Evolutionary conservation across 306 rosid genomes (phyloP).

Genomic region (Ormosia emarginata): DNA sequence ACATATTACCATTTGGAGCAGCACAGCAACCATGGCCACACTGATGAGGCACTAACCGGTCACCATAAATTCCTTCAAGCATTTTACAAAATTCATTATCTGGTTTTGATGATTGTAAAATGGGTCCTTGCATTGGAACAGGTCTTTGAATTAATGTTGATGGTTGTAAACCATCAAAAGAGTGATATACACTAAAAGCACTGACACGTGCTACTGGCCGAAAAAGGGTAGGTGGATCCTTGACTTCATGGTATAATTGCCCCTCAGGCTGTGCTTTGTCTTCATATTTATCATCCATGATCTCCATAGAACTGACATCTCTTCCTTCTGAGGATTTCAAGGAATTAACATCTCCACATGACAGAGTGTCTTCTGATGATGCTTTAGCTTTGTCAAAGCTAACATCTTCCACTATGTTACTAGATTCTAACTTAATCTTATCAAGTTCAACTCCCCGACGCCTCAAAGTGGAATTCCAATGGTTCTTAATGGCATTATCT

Average conservation of each 20-base stretch:
- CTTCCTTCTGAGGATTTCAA: slow-evolving; percentile 68
- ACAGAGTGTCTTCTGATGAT: slow-evolving; percentile 86
- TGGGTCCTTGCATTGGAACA: slow-evolving; percentile 66
- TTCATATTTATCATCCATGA: slow-evolving; percentile 48
- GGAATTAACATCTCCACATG: slow-evolving; percentile 80
- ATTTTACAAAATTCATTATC: slow-evolving; percentile 57
- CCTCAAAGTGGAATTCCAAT: slow-evolving; percentile 90
- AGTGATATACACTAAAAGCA: slow-evolving; percentile 68
- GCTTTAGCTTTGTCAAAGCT: slow-evolving; percentile 82
- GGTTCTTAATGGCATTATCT: slow-evolving; percentile 89
- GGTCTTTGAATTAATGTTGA: slow-evolving; percentile 41
- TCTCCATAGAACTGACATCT: slow-evolving; percentile 60
- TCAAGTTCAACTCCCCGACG: slow-evolving; percentile 59
- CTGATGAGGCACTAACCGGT: slow-evolving; percentile 50
- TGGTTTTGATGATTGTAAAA: slow-evolving; percentile 50
- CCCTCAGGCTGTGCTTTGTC: slow-evolving; percentile 40
- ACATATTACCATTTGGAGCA: slow-evolving; percentile 24
- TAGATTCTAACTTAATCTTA: slow-evolving; percentile 55
- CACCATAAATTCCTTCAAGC: slow-evolving; percentile 51
- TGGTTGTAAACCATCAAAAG: slow-evolving; percentile 49
- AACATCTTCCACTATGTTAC: slow-evolving; percentile 47
- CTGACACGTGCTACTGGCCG: slow-evolving; percentile 80
- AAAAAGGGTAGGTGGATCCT: slow-evolving; percentile 61
- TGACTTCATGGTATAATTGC: slow-evolving; percentile 43
- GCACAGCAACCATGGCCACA: slow-evolving; percentile 87